Evolutionary conservation across 2,329 filamentous ascomycete genomes (phyloP).

Genomic region (Penicillium thymicola): DNA sequence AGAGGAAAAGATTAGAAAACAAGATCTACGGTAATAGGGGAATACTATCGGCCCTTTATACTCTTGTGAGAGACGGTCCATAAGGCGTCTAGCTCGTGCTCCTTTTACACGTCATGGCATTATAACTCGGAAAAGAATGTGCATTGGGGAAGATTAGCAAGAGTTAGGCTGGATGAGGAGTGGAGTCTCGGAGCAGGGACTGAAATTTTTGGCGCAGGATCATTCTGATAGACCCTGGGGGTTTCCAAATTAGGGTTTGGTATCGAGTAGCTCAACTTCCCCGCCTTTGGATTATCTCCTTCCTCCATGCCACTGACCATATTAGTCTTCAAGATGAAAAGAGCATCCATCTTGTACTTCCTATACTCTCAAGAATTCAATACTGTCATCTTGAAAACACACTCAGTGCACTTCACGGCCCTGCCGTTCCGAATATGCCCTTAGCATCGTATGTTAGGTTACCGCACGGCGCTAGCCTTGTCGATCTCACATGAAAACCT

Average conservation of each 20-base stretch:
- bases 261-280: background rate
- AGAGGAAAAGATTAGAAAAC: background rate
- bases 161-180: background rate
- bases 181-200: background rate
- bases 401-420: background rate
- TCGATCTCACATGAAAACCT: constrained; percentile 25
- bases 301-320: background rate
- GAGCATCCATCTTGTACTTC: background rate
- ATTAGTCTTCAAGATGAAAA: background rate
- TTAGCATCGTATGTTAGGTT: constrained; percentile 4
- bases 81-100: background rate
- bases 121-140: background rate
- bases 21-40: background rate
- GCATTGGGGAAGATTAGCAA: background rate
- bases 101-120: constrained; percentile 4
- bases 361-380: too few relatives aligned
- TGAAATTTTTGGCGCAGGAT: background rate
- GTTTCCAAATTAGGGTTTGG: constrained; percentile 8
- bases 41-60: background rate
- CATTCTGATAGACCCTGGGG: background rate
- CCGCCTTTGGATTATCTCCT: background rate
- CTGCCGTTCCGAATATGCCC: background rate
- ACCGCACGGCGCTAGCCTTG: constrained; percentile 8
- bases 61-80: constrained; percentile 1
- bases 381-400: background rate